phyloP scores from a whole-genome alignment of 192 early-diverging fungal genomes.

The Spinellus fusiger region DNA sequence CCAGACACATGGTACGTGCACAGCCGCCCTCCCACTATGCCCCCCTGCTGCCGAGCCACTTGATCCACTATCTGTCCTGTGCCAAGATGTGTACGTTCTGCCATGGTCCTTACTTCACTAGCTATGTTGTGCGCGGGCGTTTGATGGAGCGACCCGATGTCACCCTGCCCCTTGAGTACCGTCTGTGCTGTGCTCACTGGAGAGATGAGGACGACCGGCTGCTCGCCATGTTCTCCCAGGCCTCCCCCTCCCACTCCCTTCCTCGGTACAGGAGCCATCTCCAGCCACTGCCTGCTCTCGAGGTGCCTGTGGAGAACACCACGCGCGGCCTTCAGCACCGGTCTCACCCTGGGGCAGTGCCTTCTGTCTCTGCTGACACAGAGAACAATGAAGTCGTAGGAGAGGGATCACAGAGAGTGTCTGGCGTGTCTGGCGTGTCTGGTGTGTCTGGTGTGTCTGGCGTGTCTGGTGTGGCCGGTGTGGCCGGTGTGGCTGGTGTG shows the following conservation, averaged over 20 bases:
- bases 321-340: too few relatives aligned
- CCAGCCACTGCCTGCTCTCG: neutral
- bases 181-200: constrained; percentile 71
- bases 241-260: neutral
- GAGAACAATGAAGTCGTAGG: too few relatives aligned
- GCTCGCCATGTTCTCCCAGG: constrained; percentile 47
- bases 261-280: neutral
- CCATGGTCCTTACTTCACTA: constrained; percentile 73
- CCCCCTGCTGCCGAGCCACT: constrained; percentile 29
- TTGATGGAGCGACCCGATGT: constrained; percentile 54
- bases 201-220: constrained; percentile 59
- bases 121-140: constrained; percentile 51
- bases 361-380: too few relatives aligned
- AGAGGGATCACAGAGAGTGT: too few relatives aligned
- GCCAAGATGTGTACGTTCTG: constrained; percentile 67
- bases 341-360: too few relatives aligned
- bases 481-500: too few relatives aligned
- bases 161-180: constrained; percentile 56
- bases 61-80: constrained; percentile 60
- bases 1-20: constrained; percentile 34
- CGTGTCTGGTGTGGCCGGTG: too few relatives aligned
- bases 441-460: too few relatives aligned
- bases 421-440: too few relatives aligned
- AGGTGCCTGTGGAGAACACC: neutral
- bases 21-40: neutral